These are phyloP conservation scores for Tephrocybe sp. DNA, from an alignment of 768 basidiomycete genomes.

Conservation along the genomic window DNA sequence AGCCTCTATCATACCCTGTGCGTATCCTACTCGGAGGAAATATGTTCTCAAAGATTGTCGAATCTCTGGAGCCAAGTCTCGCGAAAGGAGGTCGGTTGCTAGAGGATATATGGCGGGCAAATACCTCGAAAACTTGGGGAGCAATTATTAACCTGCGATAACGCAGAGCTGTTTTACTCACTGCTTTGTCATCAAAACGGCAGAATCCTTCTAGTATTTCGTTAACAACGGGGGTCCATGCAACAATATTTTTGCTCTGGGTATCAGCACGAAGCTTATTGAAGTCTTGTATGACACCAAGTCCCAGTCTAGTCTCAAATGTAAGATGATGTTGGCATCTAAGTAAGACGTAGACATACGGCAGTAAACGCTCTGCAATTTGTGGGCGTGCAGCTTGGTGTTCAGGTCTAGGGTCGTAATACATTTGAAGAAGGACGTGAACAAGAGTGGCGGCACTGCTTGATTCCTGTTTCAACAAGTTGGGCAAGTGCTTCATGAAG, in stretches of 20 bases:
- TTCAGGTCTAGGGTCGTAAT: constrained; percentile 84
- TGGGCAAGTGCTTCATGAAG: constrained; percentile 99
- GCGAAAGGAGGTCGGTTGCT: constrained; percentile 76
- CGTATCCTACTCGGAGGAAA: constrained; percentile 75
- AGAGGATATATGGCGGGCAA: constrained; percentile 89
- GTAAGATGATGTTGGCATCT: constrained; percentile 10
- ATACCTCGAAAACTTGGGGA: constrained; percentile 78
- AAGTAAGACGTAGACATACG: constrained; percentile 42
- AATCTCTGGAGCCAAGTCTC: constrained; percentile 83
- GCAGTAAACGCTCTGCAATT: constrained; percentile 69
- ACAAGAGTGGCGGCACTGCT: constrained; percentile 95
- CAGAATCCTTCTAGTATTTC: constrained; percentile 91
- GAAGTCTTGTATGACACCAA: constrained; percentile 89
- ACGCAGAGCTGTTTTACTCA: constrained; percentile 38
- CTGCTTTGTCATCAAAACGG: constrained; percentile 86
- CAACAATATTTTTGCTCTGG: constrained; percentile 91
- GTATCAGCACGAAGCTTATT: constrained; percentile 85
- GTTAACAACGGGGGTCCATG: constrained; percentile 99
- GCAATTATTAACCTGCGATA: neutral
- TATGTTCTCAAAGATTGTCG: constrained; percentile 76
- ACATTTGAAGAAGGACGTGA: constrained; percentile 90
- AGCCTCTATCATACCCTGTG: constrained; percentile 68
- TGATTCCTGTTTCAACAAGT: constrained; percentile 96
- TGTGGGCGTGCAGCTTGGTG: constrained; percentile 82
- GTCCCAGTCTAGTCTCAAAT: constrained; percentile 60